These are phyloP conservation scores for Marasmius oreades DNA, from an alignment of 1,284 basidiomycete genomes.

Conservation along the genomic window DNA sequence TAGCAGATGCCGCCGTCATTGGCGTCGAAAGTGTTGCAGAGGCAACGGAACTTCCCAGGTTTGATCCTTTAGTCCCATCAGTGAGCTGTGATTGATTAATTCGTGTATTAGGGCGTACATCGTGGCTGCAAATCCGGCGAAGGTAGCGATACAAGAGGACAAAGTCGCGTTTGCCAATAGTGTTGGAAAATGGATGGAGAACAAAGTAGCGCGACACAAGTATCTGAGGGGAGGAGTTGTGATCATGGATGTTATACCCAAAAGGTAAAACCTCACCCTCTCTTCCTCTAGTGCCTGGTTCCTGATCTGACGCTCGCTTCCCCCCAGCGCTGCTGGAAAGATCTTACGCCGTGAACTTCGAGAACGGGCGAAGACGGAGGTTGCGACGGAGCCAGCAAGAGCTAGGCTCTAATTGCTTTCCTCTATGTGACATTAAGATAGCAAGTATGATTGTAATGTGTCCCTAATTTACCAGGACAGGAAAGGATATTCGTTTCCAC, in stretches of 20 bases:
- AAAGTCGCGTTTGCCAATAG: conserved; percentile 39
- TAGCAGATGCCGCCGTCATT: conserved; percentile 74
- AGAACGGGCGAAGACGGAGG: conserved; percentile 53
- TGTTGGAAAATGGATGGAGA: conserved; percentile 60
- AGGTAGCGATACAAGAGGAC: conserved; percentile 33
- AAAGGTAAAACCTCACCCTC: conserved; percentile 44
- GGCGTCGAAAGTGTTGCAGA: conserved; percentile 58
- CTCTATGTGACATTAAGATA: too few species aligned
- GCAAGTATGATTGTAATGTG: too few species aligned
- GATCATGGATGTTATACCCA: conserved; percentile 56
- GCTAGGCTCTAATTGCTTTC: conserved; percentile 35
- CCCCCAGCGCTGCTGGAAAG: conserved; percentile 62
- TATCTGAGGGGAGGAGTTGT: conserved; percentile 63
- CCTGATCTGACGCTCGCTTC: not conserved
- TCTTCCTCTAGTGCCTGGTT: conserved; percentile 1
- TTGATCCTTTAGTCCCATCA: not conserved
- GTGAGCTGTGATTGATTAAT: not conserved
- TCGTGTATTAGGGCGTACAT: conserved; percentile 58
- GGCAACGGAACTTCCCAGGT: conserved; percentile 78
- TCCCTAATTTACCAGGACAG: not conserved
- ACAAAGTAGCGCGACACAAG: conserved; percentile 63
- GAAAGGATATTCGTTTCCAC: not conserved
- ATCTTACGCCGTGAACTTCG: conserved; percentile 63
- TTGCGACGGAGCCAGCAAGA: conserved; percentile 22
- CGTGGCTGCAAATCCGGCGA: conserved; percentile 45